Base-by-base conservation (phyloP, 2,329 filamentous ascomycete species). In the Apiospora arundinis region DNA sequence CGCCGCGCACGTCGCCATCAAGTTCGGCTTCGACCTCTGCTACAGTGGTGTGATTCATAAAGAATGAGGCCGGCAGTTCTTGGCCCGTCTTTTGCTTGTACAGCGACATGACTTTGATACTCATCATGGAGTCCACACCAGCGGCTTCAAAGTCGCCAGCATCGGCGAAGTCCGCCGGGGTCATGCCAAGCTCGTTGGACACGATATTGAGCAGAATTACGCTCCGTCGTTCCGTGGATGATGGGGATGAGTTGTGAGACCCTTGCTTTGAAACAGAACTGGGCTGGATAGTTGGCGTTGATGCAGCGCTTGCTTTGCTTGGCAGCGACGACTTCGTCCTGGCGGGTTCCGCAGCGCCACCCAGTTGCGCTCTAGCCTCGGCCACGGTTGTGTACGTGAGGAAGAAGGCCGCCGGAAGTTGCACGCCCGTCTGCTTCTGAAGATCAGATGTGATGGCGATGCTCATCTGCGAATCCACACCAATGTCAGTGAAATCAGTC, bases 71-170 rank as follows among this genome's bases (percentile, higher is more conserved):
- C n/a, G 65, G 65, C 4, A 67, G 12, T 16, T 67, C 65, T 11
- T 67, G 65, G 65, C 65, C 65, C n/a, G 65, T 67, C 40, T 45
- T 67, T 21, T 67, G 40, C 65, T 46, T 67, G 44, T 67, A 67
- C 65, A 45, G 40, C 40, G 65, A 67, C 65, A 67, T 67, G 11
- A 67, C 65, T n/a, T 67, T 67, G 40, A 67, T 67, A 21, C 65
- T 67, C 40, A 67, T 44, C 65, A 45, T 67, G 0, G 65, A 67
- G 40, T 67, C 65, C 21, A 67, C 65, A 21, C 65, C 65, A 11
- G 65, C 65, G 1, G n/a, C 65, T 45, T 67, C 65, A 8, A 67
- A 67, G n/a, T 67, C 65, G 11, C 65, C 65, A 8, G 37, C 65
- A 23, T 67, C 65, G 65, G 65, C 65, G 9, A 67, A 67, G 40